Percentiles rank a stretch among this genome's conserved stretches.
Evolutionary conservation across 345 rosid genomes (phyloP).

Genomic region (Arabis hirsuta): DNA sequence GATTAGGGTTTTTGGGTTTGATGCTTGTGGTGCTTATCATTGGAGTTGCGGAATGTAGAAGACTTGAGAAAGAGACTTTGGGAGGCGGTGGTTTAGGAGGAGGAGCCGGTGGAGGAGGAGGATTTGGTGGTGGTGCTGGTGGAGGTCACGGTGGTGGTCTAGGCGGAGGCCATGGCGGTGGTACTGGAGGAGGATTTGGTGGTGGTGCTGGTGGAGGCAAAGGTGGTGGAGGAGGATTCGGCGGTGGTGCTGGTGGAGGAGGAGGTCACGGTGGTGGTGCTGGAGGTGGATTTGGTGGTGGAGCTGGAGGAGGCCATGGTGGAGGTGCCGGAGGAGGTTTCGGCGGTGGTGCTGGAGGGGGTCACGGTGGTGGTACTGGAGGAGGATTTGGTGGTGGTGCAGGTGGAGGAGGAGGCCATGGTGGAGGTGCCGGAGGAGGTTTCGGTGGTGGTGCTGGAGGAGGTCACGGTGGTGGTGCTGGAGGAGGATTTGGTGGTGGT

Average conservation of each 20-base stretch:
- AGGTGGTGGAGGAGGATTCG: slow-evolving; percentile 29
- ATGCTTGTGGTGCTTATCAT: slow-evolving; percentile 42
- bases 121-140: slow-evolving; percentile 40
- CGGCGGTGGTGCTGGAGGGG: slow-evolving; percentile 38
- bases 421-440: slow-evolving; percentile 24
- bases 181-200: slow-evolving; percentile 23
- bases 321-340: slow-evolving; percentile 26
- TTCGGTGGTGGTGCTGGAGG: slow-evolving; percentile 34
- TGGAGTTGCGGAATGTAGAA: slow-evolving; percentile 45
- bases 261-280: slow-evolving; percentile 30
- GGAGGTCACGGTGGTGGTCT: slow-evolving; percentile 20
- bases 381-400: slow-evolving; percentile 32
- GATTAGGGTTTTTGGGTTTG: slow-evolving; percentile 36
- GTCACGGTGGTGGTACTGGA: slow-evolving; percentile 29
- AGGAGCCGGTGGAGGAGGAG: slow-evolving; percentile 42
- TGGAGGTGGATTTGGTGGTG: slow-evolving; percentile 32
- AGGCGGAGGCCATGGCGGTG: slow-evolving; percentile 25
- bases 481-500: slow-evolving; percentile 36
- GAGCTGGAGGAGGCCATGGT: slow-evolving; percentile 33
- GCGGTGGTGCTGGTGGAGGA: slow-evolving; percentile 40
- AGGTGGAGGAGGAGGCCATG: slow-evolving; percentile 35
- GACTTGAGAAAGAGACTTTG: slow-evolving; percentile 43
- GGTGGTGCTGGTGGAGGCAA: slow-evolving; percentile 38
- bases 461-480: slow-evolving; percentile 22
- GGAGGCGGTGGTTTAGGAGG: slow-evolving; percentile 41